Percentiles rank a stretch among this genome's conserved stretches.
Conservation (phyloP, 2,329 filamentous ascomycete genomes). For the Calonectria naviculata region DNA sequence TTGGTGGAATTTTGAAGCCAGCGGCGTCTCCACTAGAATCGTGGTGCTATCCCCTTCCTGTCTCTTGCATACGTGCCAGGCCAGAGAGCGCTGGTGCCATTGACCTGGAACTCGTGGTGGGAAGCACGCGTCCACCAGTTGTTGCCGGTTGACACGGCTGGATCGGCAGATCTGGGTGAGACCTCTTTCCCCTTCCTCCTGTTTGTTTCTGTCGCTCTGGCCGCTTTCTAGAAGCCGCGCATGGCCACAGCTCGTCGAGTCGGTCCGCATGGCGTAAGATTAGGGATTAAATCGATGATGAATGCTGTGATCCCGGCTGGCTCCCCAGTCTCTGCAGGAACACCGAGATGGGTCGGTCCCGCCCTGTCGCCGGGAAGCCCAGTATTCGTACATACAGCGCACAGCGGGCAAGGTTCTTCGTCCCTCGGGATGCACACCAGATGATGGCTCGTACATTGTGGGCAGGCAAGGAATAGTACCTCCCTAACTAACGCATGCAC, state of each 20-base stretch:
- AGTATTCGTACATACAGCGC: not conserved
- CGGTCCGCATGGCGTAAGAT: not conserved
- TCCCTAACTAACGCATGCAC: not conserved
- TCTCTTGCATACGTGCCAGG: constrained; percentile 8
- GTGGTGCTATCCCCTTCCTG: constrained; percentile 10
- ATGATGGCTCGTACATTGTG: not conserved
- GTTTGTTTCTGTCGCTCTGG: not conserved
- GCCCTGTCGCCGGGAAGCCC: constrained; percentile 13
- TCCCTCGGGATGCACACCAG: constrained; percentile 3
- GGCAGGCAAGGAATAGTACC: not conserved
- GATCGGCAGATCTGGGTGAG: not conserved
- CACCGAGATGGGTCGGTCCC: constrained; percentile 11
- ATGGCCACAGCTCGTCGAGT: not conserved
- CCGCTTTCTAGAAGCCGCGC: constrained; percentile 1
- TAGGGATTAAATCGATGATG: constrained; percentile 3
- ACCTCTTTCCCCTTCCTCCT: not conserved
- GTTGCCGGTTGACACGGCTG: not conserved
- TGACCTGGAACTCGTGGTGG: not conserved
- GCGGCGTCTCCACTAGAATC: constrained; percentile 15
- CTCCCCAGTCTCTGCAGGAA: constrained; percentile 9
- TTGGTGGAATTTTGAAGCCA: constrained; percentile 25
- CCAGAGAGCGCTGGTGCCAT: not conserved
- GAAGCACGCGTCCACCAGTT: not conserved
- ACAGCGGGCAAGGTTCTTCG: not conserved
- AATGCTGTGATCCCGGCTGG: not conserved